Conservation (phyloP, 2,329 filamentous ascomycete species). For the Coleophoma crateriformis region DNA sequence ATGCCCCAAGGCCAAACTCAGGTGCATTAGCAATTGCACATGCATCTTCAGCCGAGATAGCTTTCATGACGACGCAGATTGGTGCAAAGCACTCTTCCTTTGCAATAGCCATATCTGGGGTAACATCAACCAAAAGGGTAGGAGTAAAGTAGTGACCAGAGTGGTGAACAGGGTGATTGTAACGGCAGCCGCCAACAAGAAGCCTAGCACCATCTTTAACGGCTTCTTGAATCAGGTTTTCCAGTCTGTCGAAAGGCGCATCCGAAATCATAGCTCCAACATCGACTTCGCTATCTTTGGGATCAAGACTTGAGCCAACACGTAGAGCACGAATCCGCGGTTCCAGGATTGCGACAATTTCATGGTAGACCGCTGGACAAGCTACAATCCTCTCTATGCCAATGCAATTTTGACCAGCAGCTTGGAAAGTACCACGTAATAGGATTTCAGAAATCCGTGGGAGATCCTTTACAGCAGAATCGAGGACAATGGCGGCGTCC, state of each 20-base stretch:
- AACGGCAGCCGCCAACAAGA: constrained; percentile 70
- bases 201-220: constrained; percentile 74
- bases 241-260: constrained; percentile 68
- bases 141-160: constrained; percentile 88
- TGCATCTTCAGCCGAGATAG: constrained; percentile 56
- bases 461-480: constrained; percentile 61
- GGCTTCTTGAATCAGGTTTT: constrained; percentile 71
- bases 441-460: constrained; percentile 73
- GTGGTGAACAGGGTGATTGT: constrained; percentile 66
- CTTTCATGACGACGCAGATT: constrained; percentile 79
- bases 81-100: constrained; percentile 91
- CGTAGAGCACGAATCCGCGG: constrained; percentile 71
- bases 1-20: constrained; percentile 79
- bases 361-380: constrained; percentile 68
- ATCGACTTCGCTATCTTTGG: constrained; percentile 54
- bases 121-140: constrained; percentile 88
- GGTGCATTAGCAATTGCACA: constrained; percentile 80
- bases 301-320: constrained; percentile 62
- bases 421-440: constrained; percentile 90
- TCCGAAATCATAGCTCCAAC: constrained; percentile 88
- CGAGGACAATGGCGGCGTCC: constrained; percentile 84
- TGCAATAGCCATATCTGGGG: constrained; percentile 77
- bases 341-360: constrained; percentile 63
- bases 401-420: constrained; percentile 94
- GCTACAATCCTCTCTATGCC: constrained; percentile 92